Base-by-base conservation (phyloP, 2,329 filamentous ascomycete species). In the Fusarium armeniacum region DNA sequence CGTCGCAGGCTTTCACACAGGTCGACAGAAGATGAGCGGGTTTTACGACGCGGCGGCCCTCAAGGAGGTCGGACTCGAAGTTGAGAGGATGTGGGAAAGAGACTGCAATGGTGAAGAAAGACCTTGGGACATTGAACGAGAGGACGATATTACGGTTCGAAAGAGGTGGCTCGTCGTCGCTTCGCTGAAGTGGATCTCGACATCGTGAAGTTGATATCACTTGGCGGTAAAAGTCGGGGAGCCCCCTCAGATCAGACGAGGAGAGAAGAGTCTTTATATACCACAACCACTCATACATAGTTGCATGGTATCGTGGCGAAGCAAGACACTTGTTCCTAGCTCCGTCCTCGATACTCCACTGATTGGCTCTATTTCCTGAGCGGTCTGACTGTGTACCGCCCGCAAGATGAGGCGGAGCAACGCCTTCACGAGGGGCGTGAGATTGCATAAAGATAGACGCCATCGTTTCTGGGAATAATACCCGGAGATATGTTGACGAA, bases 1-100 rank as follows among this genome's bases (percentile, higher is more conserved):
- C n/a, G 83, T 93, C 9, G 90, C 87, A 1, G 91, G 90, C 0
- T 92, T 93, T 71, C 91, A 93, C 74, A 92, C 91, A 0, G 91
- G 91, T 0, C 82, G 91, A 36, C 82, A 82, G 22, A 90, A 89
- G 76, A 84, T 93, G 81, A 83, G 83, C n/a, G 83, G 80, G 0
- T 93, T 93, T 79, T 93, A 91, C 75, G 85, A 84, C 15, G 74
- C 69, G 6, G 76, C 70, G 9, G 81, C 80, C 15, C 81, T 91
- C 46, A 51, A 54, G 10, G 78, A 80, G 52, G 82, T 79, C 20
- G 86, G 85, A 4, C 80, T 93, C 45, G 86, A 86, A 73, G 78
- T 91, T 5, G 90, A 92, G 76, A 79, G 82, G 30, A 88, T 93
- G 22, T 91, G 86, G 82, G 91, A 93, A 80, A 85, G 90, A 76